Conservation (phyloP, 305 asterid genomes). For the Coffea humblotiana region DNA sequence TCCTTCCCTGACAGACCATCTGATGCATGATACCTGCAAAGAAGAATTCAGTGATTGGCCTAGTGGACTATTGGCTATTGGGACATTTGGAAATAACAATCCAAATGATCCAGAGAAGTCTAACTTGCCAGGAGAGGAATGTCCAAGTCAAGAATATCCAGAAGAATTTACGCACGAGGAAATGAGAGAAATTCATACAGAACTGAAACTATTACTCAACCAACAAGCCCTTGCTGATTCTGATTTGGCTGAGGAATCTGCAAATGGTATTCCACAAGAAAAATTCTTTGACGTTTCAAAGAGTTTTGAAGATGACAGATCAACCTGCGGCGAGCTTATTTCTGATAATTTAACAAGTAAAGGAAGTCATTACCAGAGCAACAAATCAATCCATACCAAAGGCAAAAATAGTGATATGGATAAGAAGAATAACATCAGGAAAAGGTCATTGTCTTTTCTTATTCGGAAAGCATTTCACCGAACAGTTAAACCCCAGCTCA, state of each 20-base stretch:
- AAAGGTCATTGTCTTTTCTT: slow-evolving; percentile 49
- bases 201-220: slow-evolving; percentile 27
- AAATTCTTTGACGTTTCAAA: slow-evolving; percentile 18
- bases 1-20: slow-evolving; percentile 25
- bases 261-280: slow-evolving; percentile 1
- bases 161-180: slow-evolving; percentile 34
- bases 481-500: slow-evolving; percentile 37
- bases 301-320: slow-evolving; percentile 21
- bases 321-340: slow-evolving; percentile 8
- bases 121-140: slow-evolving; percentile 11
- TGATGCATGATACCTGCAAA: slow-evolving; percentile 32
- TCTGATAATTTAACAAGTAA: slow-evolving; percentile 18
- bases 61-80: slow-evolving; percentile 62
- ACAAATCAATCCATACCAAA: slow-evolving; percentile 24
- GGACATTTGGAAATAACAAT: slow-evolving; percentile 64
- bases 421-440: slow-evolving; percentile 37
- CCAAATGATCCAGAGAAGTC: slow-evolving; percentile 26
- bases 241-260: slow-evolving; percentile 20
- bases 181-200: slow-evolving; percentile 36
- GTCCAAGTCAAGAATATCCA: slow-evolving; percentile 24
- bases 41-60: slow-evolving; percentile 81
- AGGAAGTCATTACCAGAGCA: slow-evolving; percentile 27
- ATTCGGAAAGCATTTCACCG: slow-evolving; percentile 55
- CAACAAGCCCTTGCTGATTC: slow-evolving; percentile 20
- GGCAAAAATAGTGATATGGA: slow-evolving; percentile 31